Evolutionary conservation across 768 basidiomycete genomes (phyloP).

Genomic region (Boletus rubroflammeus): DNA sequence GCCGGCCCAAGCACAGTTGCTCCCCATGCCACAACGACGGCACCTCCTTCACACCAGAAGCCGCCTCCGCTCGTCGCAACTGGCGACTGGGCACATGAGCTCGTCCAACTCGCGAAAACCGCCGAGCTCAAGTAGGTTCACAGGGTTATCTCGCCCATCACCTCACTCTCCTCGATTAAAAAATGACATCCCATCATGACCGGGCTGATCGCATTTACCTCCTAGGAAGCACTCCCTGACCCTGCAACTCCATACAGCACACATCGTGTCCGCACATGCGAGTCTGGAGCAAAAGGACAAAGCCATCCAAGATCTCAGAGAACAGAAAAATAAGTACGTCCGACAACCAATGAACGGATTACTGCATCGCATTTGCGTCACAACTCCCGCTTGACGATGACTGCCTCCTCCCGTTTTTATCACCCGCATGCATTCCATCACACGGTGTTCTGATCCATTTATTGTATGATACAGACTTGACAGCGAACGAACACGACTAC

Average conservation of each 20-base stretch:
- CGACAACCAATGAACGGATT: constrained; percentile 1
- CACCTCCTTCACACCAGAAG: constrained; percentile 22
- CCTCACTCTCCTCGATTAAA: not conserved
- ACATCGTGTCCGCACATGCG: constrained; percentile 80
- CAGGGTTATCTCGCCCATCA: not conserved
- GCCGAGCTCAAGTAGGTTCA: constrained; percentile 79
- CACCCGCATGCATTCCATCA: not conserved
- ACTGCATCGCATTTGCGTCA: not conserved
- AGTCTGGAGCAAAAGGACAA: constrained; percentile 74
- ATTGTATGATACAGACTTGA: constrained; percentile 49
- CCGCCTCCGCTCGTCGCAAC: constrained; percentile 65
- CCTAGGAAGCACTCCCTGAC: constrained; percentile 78
- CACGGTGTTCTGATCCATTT: constrained; percentile 14
- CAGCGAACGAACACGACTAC: constrained; percentile 66
- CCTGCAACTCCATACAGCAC: constrained; percentile 81
- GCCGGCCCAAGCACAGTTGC: constrained; percentile 34
- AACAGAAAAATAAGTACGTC: constrained; percentile 80
- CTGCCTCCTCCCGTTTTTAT: not conserved
- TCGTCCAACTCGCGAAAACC: constrained; percentile 82
- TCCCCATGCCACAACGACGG: constrained; percentile 29
- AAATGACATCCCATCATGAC: not conserved
- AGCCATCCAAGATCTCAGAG: constrained; percentile 74
- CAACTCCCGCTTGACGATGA: not conserved
- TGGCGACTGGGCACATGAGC: constrained; percentile 84
- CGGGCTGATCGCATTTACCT: constrained; percentile 7